Evolutionary conservation across 2,329 filamentous ascomycete genomes (phyloP).

Genomic region (Ilyonectria sp.): DNA sequence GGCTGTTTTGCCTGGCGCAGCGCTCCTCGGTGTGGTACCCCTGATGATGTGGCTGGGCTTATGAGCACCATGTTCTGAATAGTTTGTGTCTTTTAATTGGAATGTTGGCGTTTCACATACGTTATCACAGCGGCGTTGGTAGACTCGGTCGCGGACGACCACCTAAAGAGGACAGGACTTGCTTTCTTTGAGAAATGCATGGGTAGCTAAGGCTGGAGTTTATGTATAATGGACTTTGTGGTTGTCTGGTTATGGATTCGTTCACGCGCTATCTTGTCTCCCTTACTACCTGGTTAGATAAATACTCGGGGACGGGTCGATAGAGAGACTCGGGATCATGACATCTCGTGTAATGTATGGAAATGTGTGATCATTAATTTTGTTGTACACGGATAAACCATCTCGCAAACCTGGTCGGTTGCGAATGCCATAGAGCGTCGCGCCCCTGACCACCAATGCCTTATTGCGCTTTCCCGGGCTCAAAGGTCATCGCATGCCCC

Average conservation of each 20-base stretch:
- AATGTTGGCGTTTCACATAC: constrained; percentile 20
- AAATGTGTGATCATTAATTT: constrained; percentile 16
- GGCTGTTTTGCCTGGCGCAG: constrained; percentile 29
- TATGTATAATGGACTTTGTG: constrained; percentile 8
- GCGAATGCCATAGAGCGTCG: neutral
- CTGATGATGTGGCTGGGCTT: constrained; percentile 39
- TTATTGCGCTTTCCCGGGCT: neutral
- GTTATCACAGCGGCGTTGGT: constrained; percentile 22
- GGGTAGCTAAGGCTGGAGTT: constrained; percentile 17
- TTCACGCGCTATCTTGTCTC: neutral
- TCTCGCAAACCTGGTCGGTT: neutral
- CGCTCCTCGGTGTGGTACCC: constrained; percentile 37
- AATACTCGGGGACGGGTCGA: neutral
- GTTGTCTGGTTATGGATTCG: neutral
- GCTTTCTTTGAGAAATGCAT: constrained; percentile 20
- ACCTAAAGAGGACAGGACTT: constrained; percentile 7
- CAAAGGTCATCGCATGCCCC: neutral
- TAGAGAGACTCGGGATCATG: constrained; percentile 2
- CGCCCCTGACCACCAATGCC: neutral
- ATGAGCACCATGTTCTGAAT: constrained; percentile 30
- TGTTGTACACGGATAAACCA: constrained; percentile 17
- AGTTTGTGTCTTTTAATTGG: constrained; percentile 32
- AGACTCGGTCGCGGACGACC: constrained; percentile 3
- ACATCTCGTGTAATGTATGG: constrained; percentile 13
- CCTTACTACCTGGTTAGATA: neutral